phyloP scores from a whole-genome alignment of 2,329 filamentous ascomycete genomes.

The Claviceps humidiphila region DNA sequence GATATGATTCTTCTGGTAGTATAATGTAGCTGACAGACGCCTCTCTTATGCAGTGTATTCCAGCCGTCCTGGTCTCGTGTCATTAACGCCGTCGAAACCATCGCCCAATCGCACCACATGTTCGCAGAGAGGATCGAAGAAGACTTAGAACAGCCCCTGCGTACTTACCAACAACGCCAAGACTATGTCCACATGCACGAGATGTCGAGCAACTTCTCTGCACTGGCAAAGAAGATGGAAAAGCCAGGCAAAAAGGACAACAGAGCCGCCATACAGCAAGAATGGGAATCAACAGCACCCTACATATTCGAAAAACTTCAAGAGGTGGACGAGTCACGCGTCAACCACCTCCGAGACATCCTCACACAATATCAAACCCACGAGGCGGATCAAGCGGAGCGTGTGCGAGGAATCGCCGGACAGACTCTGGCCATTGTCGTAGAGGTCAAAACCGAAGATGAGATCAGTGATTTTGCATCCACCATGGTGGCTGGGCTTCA shows the following conservation, averaged over 20 bases:
- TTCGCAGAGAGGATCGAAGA: constrained; percentile 73
- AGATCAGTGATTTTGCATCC: constrained; percentile 62
- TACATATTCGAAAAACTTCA: constrained; percentile 92
- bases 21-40: constrained; percentile 5
- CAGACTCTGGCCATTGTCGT: constrained; percentile 69
- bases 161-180: constrained; percentile 58
- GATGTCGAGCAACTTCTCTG: constrained; percentile 67
- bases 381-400: constrained; percentile 76
- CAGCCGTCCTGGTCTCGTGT: constrained; percentile 83
- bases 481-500: constrained; percentile 29
- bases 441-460: constrained; percentile 73
- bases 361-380: constrained; percentile 89
- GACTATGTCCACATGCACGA: constrained; percentile 72
- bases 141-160: constrained; percentile 76
- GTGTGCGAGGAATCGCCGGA: constrained; percentile 60
- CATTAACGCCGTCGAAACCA: constrained; percentile 61
- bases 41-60: constrained; percentile 54
- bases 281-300: constrained; percentile 91
- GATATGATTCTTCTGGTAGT: background rate
- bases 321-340: constrained; percentile 72
- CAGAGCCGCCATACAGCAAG: constrained; percentile 64
- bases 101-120: constrained; percentile 71
- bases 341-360: constrained; percentile 81
- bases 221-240: constrained; percentile 75
- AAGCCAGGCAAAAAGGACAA: constrained; percentile 69